phyloP scores from a whole-genome alignment of 176 grass and related monocot species.

The Oryza punctata region DNA sequence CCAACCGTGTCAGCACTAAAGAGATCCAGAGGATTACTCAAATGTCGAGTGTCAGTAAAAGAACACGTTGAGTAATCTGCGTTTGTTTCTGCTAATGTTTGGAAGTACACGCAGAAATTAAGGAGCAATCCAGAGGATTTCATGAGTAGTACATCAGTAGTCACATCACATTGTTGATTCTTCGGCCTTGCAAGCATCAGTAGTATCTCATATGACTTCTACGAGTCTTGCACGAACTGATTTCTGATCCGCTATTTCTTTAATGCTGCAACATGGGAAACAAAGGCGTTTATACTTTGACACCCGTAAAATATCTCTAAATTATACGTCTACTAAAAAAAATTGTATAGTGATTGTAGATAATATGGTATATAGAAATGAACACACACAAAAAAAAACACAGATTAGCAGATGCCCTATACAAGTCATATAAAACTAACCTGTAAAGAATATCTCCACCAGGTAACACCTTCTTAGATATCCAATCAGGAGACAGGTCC shows the following conservation, averaged over 20 bases:
- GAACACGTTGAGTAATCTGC: not conserved
- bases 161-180: constrained; percentile 28
- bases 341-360: not conserved
- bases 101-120: not conserved
- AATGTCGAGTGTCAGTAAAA: not conserved
- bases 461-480: constrained; percentile 59
- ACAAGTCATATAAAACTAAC: constrained; percentile 42
- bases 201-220: constrained; percentile 42
- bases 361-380: not conserved
- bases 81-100: not conserved
- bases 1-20: not conserved
- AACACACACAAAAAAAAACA: not conserved
- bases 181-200: not conserved
- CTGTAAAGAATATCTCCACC: constrained; percentile 80
- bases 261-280: constrained; percentile 60
- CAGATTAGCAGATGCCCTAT: not conserved
- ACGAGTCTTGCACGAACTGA: constrained; percentile 61
- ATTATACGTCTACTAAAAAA: not conserved
- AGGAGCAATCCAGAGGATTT: constrained; percentile 27
- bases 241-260: constrained; percentile 55
- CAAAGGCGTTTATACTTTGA: not conserved
- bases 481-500: constrained; percentile 73
- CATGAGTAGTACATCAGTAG: constrained; percentile 19
- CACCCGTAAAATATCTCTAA: not conserved
- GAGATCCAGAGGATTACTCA: not conserved